Evolutionary conservation across 2,329 filamentous ascomycete genomes (phyloP).

Genomic region (Cladophialophora yegresii): DNA sequence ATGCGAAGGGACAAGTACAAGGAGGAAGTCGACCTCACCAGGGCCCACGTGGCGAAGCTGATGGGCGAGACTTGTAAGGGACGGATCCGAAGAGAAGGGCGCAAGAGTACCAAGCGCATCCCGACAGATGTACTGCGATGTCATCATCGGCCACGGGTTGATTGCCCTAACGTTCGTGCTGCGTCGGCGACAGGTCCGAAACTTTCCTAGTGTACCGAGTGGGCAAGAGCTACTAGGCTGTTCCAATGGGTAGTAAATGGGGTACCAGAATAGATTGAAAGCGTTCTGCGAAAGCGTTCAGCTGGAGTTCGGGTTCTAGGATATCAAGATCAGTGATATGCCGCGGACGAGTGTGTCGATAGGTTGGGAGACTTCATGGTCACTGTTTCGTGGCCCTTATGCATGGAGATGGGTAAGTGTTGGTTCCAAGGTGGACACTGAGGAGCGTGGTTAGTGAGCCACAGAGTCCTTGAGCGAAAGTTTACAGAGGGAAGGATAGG

Average conservation of each 20-base stretch:
- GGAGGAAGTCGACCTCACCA: constrained; percentile 51
- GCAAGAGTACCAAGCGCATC: constrained; percentile 51
- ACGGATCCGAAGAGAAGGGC: constrained; percentile 47
- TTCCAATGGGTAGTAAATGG: constrained; percentile 14
- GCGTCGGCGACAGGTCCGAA: constrained; percentile 37
- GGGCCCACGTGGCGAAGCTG: constrained; percentile 50
- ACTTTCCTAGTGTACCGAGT: constrained; percentile 37
- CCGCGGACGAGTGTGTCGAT: constrained; percentile 1
- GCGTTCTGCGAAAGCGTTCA: neutral
- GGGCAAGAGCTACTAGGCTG: constrained; percentile 21
- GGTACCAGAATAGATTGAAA: constrained; percentile 12
- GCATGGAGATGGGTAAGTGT: constrained; percentile 7
- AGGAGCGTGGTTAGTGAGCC: constrained; percentile 11
- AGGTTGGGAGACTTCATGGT: constrained; percentile 8
- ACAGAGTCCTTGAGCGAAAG: neutral
- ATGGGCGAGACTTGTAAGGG: constrained; percentile 48
- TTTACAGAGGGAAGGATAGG: too few relatives aligned
- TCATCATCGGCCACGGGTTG: constrained; percentile 43
- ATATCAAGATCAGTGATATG: constrained; percentile 8
- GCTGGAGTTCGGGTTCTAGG: constrained; percentile 11
- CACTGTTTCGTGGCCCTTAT: constrained; percentile 3
- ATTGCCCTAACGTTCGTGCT: constrained; percentile 35
- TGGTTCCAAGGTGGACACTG: constrained; percentile 24
- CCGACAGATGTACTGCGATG: constrained; percentile 49
- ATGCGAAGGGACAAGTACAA: constrained; percentile 46